phyloP scores from a whole-genome alignment of 768 basidiomycete genomes.

The Pluteus cervinus region DNA sequence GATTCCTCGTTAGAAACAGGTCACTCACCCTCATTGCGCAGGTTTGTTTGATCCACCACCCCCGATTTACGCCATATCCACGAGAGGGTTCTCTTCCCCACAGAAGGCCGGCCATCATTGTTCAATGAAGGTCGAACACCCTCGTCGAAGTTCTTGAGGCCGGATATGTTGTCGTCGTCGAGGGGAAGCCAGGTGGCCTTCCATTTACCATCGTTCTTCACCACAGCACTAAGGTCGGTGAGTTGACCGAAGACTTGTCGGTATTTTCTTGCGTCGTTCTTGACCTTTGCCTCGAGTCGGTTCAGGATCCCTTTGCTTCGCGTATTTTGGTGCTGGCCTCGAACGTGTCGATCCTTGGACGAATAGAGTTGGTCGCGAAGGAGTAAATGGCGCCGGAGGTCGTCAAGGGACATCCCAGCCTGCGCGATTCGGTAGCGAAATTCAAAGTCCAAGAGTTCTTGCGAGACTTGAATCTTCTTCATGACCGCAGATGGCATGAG shows the following conservation, averaged over 20 bases:
- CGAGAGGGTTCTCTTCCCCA: slow-evolving; percentile 1
- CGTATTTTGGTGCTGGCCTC: slow-evolving; percentile 19
- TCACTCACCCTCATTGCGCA: slow-evolving; percentile 1
- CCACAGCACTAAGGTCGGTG: slow-evolving; percentile 2
- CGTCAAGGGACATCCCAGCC: slow-evolving; percentile 19
- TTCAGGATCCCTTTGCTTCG: slow-evolving; percentile 14
- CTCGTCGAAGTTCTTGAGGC: no score
- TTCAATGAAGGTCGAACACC: background rate
- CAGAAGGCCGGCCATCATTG: no score
- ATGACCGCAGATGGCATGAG: slow-evolving; percentile 14
- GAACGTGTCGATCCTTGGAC: slow-evolving; percentile 19
- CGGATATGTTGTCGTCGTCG: background rate
- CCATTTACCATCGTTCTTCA: background rate
- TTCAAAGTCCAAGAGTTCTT: slow-evolving; percentile 16
- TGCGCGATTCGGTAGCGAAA: slow-evolving; percentile 21
- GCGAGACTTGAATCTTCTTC: background rate
- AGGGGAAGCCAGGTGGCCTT: background rate
- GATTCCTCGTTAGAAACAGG: no score
- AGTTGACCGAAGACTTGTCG: background rate
- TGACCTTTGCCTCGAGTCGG: slow-evolving; percentile 10
- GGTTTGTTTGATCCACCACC: no score
- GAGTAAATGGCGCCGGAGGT: slow-evolving; percentile 21
- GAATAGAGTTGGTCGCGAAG: slow-evolving; percentile 20
- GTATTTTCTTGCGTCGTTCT: slow-evolving; percentile 11
- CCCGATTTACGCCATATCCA: slow-evolving; percentile 3